Evolutionary conservation across 805 yeast genomes (phyloP).

Genomic region (Cyberlindnera japonica): DNA sequence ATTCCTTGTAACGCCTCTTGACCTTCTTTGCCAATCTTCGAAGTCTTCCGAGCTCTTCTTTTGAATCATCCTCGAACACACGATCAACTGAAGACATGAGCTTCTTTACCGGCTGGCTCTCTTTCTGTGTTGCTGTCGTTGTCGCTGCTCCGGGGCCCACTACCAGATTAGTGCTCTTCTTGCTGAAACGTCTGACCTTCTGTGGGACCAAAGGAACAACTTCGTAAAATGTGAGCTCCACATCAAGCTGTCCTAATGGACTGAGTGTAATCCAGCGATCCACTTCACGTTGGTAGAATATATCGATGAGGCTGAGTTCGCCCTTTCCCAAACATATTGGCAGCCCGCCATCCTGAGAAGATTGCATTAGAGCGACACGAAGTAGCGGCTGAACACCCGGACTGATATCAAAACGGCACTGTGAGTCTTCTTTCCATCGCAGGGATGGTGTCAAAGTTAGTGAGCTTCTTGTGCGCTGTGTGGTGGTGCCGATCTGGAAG

Average conservation of each 20-base stretch:
- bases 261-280: slow-evolving; percentile 16
- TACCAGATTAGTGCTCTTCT: not conserved
- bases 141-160: not conserved
- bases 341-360: not conserved
- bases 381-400: slow-evolving; percentile 15
- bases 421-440: slow-evolving; percentile 25
- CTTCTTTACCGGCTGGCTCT: slow-evolving; percentile 6
- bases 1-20: slow-evolving; percentile 21
- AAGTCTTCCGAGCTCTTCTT: slow-evolving; percentile 21
- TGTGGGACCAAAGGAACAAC: slow-evolving; percentile 23
- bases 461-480: slow-evolving; percentile 13
- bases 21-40: slow-evolving; percentile 20
- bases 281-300: slow-evolving; percentile 13
- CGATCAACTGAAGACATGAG: slow-evolving; percentile 22
- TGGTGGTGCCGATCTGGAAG: slow-evolving; percentile 22
- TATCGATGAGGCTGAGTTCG: slow-evolving; percentile 17
- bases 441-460: not conserved
- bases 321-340: slow-evolving; percentile 20
- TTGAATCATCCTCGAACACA: slow-evolving; percentile 23
- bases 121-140: not conserved
- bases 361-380: slow-evolving; percentile 20
- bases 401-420: slow-evolving; percentile 23
- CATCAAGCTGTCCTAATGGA: slow-evolving; percentile 18
- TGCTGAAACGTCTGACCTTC: slow-evolving; percentile 3
- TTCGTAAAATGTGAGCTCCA: slow-evolving; percentile 26